phyloP scores from a whole-genome alignment of 1,284 basidiomycete genomes.

The Malassezia nana region DNA sequence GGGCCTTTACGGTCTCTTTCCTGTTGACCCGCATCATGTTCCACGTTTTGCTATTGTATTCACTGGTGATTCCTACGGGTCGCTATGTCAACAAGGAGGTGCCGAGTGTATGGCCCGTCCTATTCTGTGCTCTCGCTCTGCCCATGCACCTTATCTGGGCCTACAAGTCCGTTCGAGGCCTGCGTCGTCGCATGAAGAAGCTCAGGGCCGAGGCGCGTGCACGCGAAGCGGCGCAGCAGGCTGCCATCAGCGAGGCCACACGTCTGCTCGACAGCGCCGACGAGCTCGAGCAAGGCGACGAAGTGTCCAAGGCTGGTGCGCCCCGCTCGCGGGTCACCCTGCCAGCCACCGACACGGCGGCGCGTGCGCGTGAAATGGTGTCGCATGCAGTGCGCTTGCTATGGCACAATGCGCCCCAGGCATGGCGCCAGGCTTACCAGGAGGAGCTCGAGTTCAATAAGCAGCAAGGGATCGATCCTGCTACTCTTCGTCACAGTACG shows the following conservation, averaged over 20 bases:
- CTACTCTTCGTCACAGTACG: constrained; percentile 22
- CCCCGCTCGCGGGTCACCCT: neutral
- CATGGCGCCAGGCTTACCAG: constrained; percentile 29
- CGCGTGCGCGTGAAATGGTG: constrained; percentile 36
- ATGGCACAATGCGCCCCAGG: constrained; percentile 41
- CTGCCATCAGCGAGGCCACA: constrained; percentile 13
- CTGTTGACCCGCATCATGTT: constrained; percentile 40
- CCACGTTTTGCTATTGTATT: constrained; percentile 34
- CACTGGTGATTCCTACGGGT: constrained; percentile 26
- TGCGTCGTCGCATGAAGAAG: constrained; percentile 40
- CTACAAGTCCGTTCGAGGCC: constrained; percentile 41
- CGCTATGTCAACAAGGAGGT: constrained; percentile 25
- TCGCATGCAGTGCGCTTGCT: constrained; percentile 41
- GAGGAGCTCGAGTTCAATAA: constrained; percentile 11
- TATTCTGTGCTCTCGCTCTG: constrained; percentile 29
- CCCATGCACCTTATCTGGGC: constrained; percentile 48
- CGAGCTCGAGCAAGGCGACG: constrained; percentile 4
- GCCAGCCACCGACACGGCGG: constrained; percentile 19
- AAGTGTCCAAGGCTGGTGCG: neutral
- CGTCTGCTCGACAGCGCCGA: constrained; percentile 14
- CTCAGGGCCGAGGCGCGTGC: constrained; percentile 28
- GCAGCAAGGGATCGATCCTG: constrained; percentile 18
- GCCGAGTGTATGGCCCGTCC: constrained; percentile 29
- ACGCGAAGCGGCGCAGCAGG: constrained; percentile 14
- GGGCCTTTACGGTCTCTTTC: constrained; percentile 42